A percentile compares a stretch with the other conserved stretches of the same genome.
These are phyloP conservation scores for Pythium myriotylum DNA, from an alignment of 352 stramenopile species.

Conservation along the genomic window DNA sequence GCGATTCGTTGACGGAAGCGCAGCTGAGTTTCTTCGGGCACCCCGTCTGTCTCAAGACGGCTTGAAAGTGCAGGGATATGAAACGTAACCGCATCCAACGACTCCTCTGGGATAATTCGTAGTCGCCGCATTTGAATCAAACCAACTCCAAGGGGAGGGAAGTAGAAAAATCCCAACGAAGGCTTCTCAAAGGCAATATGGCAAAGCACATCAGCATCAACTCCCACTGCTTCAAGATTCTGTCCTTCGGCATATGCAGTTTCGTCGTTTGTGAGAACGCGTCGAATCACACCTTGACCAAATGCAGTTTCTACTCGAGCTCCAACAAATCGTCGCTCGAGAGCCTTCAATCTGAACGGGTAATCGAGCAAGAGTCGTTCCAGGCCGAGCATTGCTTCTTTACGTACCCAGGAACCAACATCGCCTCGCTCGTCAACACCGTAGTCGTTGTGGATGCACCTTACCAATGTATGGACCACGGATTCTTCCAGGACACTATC, in stretches of 20 bases:
- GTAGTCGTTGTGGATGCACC: slow-evolving; percentile 93
- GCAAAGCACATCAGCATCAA: slow-evolving; percentile 44
- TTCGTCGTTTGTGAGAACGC: slow-evolving; percentile 29
- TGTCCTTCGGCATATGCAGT: not conserved
- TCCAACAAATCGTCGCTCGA: slow-evolving; percentile 40
- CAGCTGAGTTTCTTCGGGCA: not conserved
- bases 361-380: slow-evolving; percentile 72
- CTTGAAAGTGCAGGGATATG: slow-evolving; percentile 21
- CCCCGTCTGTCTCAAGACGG: not conserved
- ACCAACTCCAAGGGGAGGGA: slow-evolving; percentile 54
- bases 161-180: slow-evolving; percentile 72
- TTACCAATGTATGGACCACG: slow-evolving; percentile 87
- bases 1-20: slow-evolving; percentile 46
- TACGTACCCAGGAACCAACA: slow-evolving; percentile 97
- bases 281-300: slow-evolving; percentile 45
- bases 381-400: slow-evolving; percentile 93
- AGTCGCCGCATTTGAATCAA: slow-evolving; percentile 48
- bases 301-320: slow-evolving; percentile 36
- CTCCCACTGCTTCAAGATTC: slow-evolving; percentile 16
- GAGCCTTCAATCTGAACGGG: slow-evolving; percentile 13
- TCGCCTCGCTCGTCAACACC: slow-evolving; percentile 97
- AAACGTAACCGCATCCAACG: slow-evolving; percentile 14
- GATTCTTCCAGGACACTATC: slow-evolving; percentile 36
- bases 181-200: slow-evolving; percentile 69
- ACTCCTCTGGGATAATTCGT: not conserved